These are phyloP conservation scores for barley (Hordeum vulgare) DNA, from an alignment of 176 grass and related monocot species.

Conservation along the genomic window MorexV3_pseudomolecules_assembly NC_058520.1:130589682-130590181, in stretches of 20 bases:
- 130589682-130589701: neutral
- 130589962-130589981: neutral
- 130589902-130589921: neutral
- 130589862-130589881: slow-evolving; percentile 75
- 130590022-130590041: slow-evolving; percentile 77
- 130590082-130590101: slow-evolving; percentile 83
- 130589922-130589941: neutral
- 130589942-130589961: neutral
- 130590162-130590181: neutral
- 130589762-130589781: neutral
- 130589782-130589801: neutral
- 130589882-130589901: slow-evolving; percentile 86
- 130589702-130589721: neutral
- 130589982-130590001: slow-evolving; percentile 1
- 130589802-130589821: slow-evolving; percentile 47
- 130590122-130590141: slow-evolving; percentile 94
- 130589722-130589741: neutral
- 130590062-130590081: slow-evolving; percentile 96
- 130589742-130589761: neutral
- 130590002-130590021: slow-evolving; percentile 54
- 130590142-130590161: slow-evolving; percentile 71
- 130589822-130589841: slow-evolving; percentile 73
- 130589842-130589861: slow-evolving; percentile 96
- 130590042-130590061: slow-evolving; percentile 99
- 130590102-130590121: slow-evolving; percentile 94